A percentile compares a stretch with the other conserved stretches of the same genome.
Evolutionary conservation across 2,329 filamentous ascomycete genomes (phyloP).

Genomic region (Penicillium palitans): DNA sequence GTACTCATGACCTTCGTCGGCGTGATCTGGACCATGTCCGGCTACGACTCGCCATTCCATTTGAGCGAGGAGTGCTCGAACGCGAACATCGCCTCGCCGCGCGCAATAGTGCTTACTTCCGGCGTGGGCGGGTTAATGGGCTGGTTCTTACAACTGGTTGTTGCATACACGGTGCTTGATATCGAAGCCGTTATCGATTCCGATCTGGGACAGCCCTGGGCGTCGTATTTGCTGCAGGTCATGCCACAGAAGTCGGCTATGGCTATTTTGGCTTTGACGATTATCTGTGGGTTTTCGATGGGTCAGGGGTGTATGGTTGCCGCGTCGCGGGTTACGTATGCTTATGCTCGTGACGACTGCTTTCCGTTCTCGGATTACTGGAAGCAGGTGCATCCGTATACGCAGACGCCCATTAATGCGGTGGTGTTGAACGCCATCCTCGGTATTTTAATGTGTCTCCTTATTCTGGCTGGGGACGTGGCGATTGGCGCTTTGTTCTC

Average conservation of each 20-base stretch:
- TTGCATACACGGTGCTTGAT: conserved; percentile 69
- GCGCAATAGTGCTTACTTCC: conserved; percentile 70
- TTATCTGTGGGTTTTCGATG: conserved; percentile 70
- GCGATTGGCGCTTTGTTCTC: conserved; percentile 69
- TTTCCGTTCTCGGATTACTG: conserved; percentile 63
- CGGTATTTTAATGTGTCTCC: conserved; percentile 60
- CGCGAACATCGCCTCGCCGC: conserved; percentile 67
- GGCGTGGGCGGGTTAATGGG: conserved; percentile 66
- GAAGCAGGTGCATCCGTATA: conserved; percentile 60
- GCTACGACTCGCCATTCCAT: conserved; percentile 70
- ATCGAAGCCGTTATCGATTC: conserved; percentile 60
- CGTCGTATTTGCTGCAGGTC: conserved; percentile 67
- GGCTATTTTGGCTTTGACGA: conserved; percentile 64
- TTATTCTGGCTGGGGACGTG: conserved; percentile 64
- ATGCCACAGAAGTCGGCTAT: conserved; percentile 61
- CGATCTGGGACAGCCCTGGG: conserved; percentile 68
- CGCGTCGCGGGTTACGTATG: conserved; percentile 67
- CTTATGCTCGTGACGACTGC: conserved; percentile 70
- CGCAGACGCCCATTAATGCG: conserved; percentile 68
- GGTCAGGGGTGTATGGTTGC: conserved; percentile 72
- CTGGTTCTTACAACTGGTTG: conserved; percentile 72
- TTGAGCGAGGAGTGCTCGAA: conserved; percentile 75
- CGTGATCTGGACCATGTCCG: conserved; percentile 69
- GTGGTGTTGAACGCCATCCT: conserved; percentile 66
- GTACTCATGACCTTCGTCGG: conserved; percentile 71